Conservation (phyloP, 306 rosid genomes). For the Vigna hirtella region DNA sequence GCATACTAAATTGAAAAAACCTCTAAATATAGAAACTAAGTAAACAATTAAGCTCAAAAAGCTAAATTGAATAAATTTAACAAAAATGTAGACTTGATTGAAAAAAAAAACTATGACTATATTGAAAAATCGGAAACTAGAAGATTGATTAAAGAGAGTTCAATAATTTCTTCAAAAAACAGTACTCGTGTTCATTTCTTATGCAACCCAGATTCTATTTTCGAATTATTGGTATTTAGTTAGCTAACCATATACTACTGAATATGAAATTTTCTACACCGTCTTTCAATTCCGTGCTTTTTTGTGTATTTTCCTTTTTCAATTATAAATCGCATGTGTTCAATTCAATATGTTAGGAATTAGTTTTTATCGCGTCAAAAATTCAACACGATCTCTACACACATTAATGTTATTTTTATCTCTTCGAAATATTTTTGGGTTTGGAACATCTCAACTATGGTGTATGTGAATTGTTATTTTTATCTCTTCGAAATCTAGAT, state of each 20-base stretch:
- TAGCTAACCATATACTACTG: neutral
- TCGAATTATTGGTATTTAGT: neutral
- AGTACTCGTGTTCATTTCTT: neutral
- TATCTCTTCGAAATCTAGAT: neutral
- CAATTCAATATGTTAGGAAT: neutral
- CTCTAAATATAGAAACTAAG: too few relatives aligned
- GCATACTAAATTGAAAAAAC: too few relatives aligned
- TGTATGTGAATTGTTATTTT: neutral
- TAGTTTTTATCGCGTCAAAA: neutral
- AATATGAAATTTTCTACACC: constrained; percentile 15
- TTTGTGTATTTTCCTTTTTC: neutral
- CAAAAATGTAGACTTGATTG: too few relatives aligned
- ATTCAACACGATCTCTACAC: too few relatives aligned
- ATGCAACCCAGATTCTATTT: neutral
- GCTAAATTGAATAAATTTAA: too few relatives aligned
- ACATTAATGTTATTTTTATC: too few relatives aligned
- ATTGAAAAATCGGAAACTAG: too few relatives aligned
- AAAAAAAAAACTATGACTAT: too few relatives aligned
- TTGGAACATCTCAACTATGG: neutral
- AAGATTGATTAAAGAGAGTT: neutral
- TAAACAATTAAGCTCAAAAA: too few relatives aligned
- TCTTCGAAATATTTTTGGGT: too few relatives aligned
- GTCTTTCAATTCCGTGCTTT: constrained; percentile 25
- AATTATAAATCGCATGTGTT: neutral
- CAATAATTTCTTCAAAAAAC: neutral